Evolutionary conservation across 192 early-diverging fungal species (phyloP).

Genomic region (Entomortierella lignicola): DNA sequence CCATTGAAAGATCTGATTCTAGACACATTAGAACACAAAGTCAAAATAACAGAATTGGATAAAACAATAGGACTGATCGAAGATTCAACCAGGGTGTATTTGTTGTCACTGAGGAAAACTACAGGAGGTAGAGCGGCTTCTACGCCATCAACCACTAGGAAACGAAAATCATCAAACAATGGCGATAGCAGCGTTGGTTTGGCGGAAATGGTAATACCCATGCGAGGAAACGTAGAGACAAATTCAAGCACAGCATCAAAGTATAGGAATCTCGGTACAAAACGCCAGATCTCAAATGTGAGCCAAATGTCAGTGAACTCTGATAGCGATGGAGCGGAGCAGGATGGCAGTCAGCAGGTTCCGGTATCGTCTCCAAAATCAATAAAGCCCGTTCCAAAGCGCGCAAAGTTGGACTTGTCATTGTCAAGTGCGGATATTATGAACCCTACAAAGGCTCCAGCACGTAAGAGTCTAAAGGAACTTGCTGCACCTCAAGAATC

Average conservation of each 20-base stretch:
- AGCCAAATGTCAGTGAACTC: slow-evolving; percentile 39
- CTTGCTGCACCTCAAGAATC: background rate
- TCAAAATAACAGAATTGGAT: slow-evolving; percentile 38
- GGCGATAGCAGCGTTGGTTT: background rate
- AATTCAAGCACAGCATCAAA: background rate
- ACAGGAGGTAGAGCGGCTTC: background rate
- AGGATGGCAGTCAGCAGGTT: slow-evolving; percentile 3
- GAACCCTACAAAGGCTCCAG: slow-evolving; percentile 7
- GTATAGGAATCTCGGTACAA: slow-evolving; percentile 12
- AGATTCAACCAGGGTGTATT: slow-evolving; percentile 7
- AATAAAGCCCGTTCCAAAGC: slow-evolving; percentile 21
- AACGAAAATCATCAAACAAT: slow-evolving; percentile 10
- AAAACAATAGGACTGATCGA: slow-evolving; percentile 44
- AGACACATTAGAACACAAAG: slow-evolving; percentile 24
- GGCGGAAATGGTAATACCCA: slow-evolving; percentile 10
- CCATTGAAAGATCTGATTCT: slow-evolving; percentile 35
- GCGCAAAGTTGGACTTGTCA: slow-evolving; percentile 16
- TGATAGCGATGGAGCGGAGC: slow-evolving; percentile 19
- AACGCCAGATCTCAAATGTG: slow-evolving; percentile 37
- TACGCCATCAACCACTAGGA: slow-evolving; percentile 12
- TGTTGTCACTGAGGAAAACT: slow-evolving; percentile 21
- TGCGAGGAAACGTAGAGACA: slow-evolving; percentile 6
- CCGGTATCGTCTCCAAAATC: background rate
- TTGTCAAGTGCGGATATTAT: slow-evolving; percentile 28
- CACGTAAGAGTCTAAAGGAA: slow-evolving; percentile 21